phyloP scores from a whole-genome alignment of 2,329 filamentous ascomycete species.

The Aspergillus versicolor region DNA sequence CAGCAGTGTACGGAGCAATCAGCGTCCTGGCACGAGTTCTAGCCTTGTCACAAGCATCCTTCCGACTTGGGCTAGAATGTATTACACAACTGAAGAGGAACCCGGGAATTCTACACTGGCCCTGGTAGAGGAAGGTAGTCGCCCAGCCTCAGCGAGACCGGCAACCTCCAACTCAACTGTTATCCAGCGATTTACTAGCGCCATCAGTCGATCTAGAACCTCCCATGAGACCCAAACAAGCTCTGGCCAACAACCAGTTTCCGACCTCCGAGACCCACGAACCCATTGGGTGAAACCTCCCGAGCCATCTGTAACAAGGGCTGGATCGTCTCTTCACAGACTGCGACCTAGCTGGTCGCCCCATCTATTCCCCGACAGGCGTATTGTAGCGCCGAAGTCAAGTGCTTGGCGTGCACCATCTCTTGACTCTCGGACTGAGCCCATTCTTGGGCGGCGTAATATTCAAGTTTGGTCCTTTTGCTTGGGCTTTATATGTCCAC shows the following conservation, averaged over 20 bases:
- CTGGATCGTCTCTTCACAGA: conserved; percentile 38
- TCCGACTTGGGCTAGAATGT: conserved; percentile 57
- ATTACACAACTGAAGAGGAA: conserved; percentile 68
- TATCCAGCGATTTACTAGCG: conserved; percentile 31
- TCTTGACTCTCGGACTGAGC: conserved; percentile 63
- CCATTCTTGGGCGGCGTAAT: conserved; percentile 66
- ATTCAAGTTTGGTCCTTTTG: conserved; percentile 73
- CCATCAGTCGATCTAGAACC: conserved; percentile 27
- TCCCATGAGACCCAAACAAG: conserved; percentile 21
- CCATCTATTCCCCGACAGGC: conserved; percentile 65
- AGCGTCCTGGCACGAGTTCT: conserved; percentile 44
- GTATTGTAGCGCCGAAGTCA: conserved; percentile 51
- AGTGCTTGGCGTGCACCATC: conserved; percentile 75
- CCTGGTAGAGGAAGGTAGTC: conserved; percentile 32
- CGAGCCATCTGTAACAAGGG: conserved; percentile 21
- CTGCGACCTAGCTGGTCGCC: conserved; percentile 70
- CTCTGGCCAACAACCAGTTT: conserved; percentile 8
- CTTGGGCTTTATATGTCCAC: conserved; percentile 73
- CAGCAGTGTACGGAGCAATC: conserved; percentile 37
- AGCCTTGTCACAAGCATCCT: conserved; percentile 45
- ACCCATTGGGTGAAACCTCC: conserved; percentile 42
- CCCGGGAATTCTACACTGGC: conserved; percentile 48
- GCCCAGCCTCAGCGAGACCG: conserved; percentile 29
- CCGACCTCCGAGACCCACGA: conserved; percentile 42
- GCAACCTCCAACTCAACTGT: conserved; percentile 32